Evolutionary conservation across 2,329 filamentous ascomycete genomes (phyloP), one percentile per base, ranked within the genome.

Genomic region (Calonectria ilicicola): DNA sequence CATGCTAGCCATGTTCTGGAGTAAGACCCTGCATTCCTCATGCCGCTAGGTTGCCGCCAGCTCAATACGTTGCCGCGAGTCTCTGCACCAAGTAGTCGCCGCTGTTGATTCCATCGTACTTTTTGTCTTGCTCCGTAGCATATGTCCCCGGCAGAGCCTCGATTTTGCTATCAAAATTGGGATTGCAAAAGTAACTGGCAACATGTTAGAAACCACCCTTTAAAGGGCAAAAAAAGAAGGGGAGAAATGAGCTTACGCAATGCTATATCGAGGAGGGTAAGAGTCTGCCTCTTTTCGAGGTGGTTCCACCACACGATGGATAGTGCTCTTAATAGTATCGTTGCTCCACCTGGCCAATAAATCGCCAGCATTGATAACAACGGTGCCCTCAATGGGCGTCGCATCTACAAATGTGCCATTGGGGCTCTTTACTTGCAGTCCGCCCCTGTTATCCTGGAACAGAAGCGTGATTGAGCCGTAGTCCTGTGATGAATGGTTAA

Each of bases 321-420:
- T 91, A 5, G 96, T 98, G 81, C 94, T 96, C 85, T 94, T 95
- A 85, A 98, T 98, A 5, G 91, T 93, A 80, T 97, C 95, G 80
- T 98, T 98, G 75, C 93, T 95, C 96, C 95, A 98, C 65, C 95
- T 88, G 1, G 94, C 93, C 63, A 98, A 86, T 77, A 98, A 82
- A 81, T 98, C 96, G 1, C 95, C 96, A 0, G 95, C 95, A 80
- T 98, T 98, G 75, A 98, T 90, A 14, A 98, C 94, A 47, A 97
- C 93, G 0, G 95, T 95, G 67, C 92, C 92, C 42, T 91, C 87
- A 72, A 98, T 96, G 0, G 96, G 95, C 8, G 91, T 95, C 1
- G 94, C 96, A 80, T 98, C 91, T 46, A 98, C 91, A 79, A 96
- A 98, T 0, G 89, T 91, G 2, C 94, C 94, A 47, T 90, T 92